A percentile compares a stretch with the other conserved stretches of the same genome.
phyloP scores from a whole-genome alignment of 129 eudicot genomes.

The Flaveria brownii region DNA sequence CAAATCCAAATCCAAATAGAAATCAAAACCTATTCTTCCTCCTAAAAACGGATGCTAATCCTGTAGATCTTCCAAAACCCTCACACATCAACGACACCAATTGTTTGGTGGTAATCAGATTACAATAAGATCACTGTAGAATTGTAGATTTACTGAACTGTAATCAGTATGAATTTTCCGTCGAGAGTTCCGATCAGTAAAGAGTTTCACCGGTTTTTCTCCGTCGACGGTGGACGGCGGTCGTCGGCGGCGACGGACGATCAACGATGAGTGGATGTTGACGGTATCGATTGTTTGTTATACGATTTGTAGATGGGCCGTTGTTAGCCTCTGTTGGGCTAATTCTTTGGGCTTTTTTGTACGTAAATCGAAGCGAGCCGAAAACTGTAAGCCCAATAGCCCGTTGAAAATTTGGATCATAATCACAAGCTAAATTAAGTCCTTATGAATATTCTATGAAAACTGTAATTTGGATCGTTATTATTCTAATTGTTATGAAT shows the following conservation, averaged over 20 bases:
- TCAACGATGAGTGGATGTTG: background rate
- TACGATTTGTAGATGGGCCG: background rate
- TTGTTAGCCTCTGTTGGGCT: background rate
- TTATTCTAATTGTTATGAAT: too few relatives aligned
- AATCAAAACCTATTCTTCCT: conserved; percentile 1
- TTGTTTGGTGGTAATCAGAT: background rate
- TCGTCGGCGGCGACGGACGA: conserved; percentile 11
- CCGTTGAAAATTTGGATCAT: too few relatives aligned
- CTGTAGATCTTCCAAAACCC: conserved; percentile 29
- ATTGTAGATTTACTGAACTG: background rate
- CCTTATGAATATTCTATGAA: too few relatives aligned
- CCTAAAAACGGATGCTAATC: conserved; percentile 10
- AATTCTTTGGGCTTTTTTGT: background rate
- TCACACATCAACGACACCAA: conserved; percentile 20
- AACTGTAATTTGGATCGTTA: too few relatives aligned
- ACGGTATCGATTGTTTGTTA: background rate
- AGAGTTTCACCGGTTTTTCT: background rate
- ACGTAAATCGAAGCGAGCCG: background rate
- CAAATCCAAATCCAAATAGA: conserved; percentile 12
- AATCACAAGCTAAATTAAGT: too few relatives aligned
- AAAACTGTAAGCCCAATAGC: background rate
- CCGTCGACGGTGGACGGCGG: background rate
- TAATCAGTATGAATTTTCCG: background rate
- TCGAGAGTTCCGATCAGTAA: background rate
- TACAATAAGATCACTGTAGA: background rate